phyloP scores from a whole-genome alignment of 2,329 filamentous ascomycete genomes.

The Ophiostoma ulmi region DNA sequence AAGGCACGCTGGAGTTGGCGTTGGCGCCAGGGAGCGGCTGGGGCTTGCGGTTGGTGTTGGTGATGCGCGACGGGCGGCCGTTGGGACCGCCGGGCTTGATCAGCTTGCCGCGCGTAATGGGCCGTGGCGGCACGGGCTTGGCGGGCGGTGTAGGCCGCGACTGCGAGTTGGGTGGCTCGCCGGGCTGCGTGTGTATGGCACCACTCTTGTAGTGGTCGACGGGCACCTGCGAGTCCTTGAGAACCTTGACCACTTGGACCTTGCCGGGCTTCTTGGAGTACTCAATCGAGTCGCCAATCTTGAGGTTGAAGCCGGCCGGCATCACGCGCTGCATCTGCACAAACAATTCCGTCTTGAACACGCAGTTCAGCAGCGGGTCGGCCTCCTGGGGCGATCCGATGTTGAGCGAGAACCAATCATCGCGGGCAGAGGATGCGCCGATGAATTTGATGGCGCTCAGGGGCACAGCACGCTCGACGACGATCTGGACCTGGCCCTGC shows the following conservation, averaged over 20 bases:
- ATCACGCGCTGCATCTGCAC: slow-evolving; percentile 80
- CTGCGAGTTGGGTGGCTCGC: slow-evolving; percentile 74
- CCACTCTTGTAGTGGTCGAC: slow-evolving; percentile 93
- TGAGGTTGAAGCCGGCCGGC: slow-evolving; percentile 73
- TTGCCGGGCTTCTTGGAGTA: slow-evolving; percentile 99
- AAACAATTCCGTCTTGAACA: slow-evolving; percentile 96
- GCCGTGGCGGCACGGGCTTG: slow-evolving; percentile 79
- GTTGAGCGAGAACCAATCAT: slow-evolving; percentile 95
- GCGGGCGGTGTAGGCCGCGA: slow-evolving; percentile 82
- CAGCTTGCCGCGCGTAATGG: slow-evolving; percentile 88
- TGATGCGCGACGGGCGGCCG: slow-evolving; percentile 69
- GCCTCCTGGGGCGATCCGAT: slow-evolving; percentile 86
- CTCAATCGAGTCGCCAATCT: slow-evolving; percentile 78
- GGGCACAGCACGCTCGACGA: slow-evolving; percentile 74
- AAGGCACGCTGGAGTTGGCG: slow-evolving; percentile 16
- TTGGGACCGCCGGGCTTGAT: slow-evolving; percentile 85
- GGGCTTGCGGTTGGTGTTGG: slow-evolving; percentile 32
- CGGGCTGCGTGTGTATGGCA: slow-evolving; percentile 77
- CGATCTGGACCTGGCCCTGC: slow-evolving; percentile 75
- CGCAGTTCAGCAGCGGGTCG: slow-evolving; percentile 86
- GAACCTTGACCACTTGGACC: slow-evolving; percentile 76
- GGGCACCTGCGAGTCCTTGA: slow-evolving; percentile 74
- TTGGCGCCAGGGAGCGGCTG: slow-evolving; percentile 6
- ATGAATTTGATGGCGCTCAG: slow-evolving; percentile 86
- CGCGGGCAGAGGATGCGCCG: slow-evolving; percentile 71